Percentiles rank a stretch among this genome's conserved stretches.
These are phyloP conservation scores for Cyanophora paradoxa DNA, from an alignment of 78 protist genomes.

Conservation along the genomic window DNA sequence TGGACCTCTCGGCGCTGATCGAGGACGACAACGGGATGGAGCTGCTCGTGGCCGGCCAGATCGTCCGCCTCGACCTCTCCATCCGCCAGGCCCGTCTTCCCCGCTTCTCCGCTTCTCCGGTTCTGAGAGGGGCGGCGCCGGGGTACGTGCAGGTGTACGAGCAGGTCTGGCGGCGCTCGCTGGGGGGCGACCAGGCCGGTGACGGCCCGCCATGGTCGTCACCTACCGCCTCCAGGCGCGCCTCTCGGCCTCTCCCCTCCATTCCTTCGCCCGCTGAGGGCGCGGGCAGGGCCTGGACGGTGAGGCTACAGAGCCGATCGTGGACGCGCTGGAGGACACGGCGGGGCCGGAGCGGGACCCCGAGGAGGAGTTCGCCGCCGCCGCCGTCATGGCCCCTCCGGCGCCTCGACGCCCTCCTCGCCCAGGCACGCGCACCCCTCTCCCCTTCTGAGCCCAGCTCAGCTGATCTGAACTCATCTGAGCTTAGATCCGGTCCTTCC, in stretches of 20 bases:
- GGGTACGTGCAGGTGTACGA: too few species aligned
- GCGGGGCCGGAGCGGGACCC: slow-evolving; percentile 66
- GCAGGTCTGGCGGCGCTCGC: neutral
- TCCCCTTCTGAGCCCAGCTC: too few species aligned
- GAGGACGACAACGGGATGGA: slow-evolving; percentile 85
- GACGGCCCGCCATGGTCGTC: slow-evolving; percentile 59
- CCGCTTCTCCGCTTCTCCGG: neutral
- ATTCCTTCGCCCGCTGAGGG: too few species aligned
- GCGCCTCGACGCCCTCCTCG: neutral
- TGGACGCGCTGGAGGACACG: slow-evolving; percentile 15
- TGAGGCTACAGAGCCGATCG: slow-evolving; percentile 36
- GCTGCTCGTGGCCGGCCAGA: slow-evolving; percentile 71
- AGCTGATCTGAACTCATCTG: too few species aligned
- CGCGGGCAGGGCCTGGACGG: slow-evolving; percentile 34
- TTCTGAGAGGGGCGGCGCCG: neutral
- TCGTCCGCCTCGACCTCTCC: slow-evolving; percentile 77
- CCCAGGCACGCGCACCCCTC: too few species aligned
- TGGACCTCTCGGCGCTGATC: slow-evolving; percentile 24
- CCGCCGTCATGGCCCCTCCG: slow-evolving; percentile 43
- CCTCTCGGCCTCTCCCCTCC: too few species aligned
- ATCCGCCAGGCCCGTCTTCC: slow-evolving; percentile 18
- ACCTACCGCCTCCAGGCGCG: slow-evolving; percentile 76
- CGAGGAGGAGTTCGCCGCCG: slow-evolving; percentile 48
- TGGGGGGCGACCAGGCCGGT: neutral
- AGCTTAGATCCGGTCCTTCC: too few species aligned